A percentile compares a stretch with the other conserved stretches of the same genome.
These are phyloP conservation scores for Cordyceps fumosorosea DNA, from an alignment of 2,329 filamentous ascomycete genomes.

Conservation along the genomic window DNA sequence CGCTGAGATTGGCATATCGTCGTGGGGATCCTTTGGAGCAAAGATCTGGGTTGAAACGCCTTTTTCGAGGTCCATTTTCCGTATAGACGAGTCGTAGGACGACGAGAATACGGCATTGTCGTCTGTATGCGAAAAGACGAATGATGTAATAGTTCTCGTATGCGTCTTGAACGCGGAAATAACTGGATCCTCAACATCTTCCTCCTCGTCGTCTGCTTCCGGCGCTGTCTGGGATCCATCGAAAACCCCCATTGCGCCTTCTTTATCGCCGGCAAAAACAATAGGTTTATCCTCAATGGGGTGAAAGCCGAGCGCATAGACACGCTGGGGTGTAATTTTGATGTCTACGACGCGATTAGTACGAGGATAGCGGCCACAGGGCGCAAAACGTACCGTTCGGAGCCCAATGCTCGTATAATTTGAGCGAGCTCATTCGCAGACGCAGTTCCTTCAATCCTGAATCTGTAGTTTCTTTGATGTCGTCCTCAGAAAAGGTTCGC, in stretches of 20 bases:
- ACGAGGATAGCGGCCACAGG: background rate
- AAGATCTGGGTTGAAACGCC: conserved; percentile 76
- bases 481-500: conserved; percentile 78
- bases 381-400: conserved; percentile 57
- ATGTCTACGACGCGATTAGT: conserved; percentile 51
- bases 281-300: conserved; percentile 80
- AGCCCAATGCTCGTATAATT: conserved; percentile 76
- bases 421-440: conserved; percentile 67
- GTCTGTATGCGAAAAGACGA: conserved; percentile 69
- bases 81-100: conserved; percentile 89
- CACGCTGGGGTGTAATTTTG: conserved; percentile 81
- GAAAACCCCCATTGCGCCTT: conserved; percentile 84
- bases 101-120: conserved; percentile 71
- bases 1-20: conserved; percentile 75
- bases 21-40: conserved; percentile 60
- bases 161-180: conserved; percentile 89
- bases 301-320: conserved; percentile 85
- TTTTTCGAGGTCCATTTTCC: conserved; percentile 76
- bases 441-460: conserved; percentile 67
- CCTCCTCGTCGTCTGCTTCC: conserved; percentile 59
- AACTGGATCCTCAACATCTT: conserved; percentile 63
- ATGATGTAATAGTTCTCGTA: conserved; percentile 77
- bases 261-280: conserved; percentile 89
- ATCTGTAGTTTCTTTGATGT: conserved; percentile 73
- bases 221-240: conserved; percentile 69